Evolutionary conservation across 2,329 filamentous ascomycete species (phyloP), one percentile per base, ranked within the genome.

Genomic region (Juglanconis juglandina): DNA sequence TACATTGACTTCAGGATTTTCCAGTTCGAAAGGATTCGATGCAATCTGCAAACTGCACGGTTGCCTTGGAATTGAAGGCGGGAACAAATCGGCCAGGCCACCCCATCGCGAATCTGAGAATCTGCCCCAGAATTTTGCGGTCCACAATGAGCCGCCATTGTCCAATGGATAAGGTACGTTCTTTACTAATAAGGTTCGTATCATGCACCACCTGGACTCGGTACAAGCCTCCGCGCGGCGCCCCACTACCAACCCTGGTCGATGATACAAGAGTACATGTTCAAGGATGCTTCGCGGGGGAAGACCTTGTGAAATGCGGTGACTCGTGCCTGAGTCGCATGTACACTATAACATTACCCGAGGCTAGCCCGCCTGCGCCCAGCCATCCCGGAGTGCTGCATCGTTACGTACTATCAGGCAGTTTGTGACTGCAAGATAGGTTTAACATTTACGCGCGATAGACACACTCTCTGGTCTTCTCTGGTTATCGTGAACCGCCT

Each of bases 381-480:
- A 2, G 37, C 13, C 13, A 13, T 41, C 24, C 8, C 30, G 33
- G 42, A 55, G 32, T 24, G 42, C 56, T 59, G 50, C 56, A 53
- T 53, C 50, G 53, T 59, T 59, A 59, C 56, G 50, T 59, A 59
- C 39, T 41, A 32, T 53, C 56, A 7, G 42, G 24, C n/a, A 32
- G 47, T 42, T 57, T 58, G 37, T 47, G 39, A 47, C 14, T 48
- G 56, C 56, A 52, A 53, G 39, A 58, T 47, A 58, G 33, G 46
- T 37, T 7, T 48, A 53, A 46, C 24, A n/a, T 35, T 10, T 33
- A 11, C 42, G 32, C 56, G 9, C 48, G 53, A 62, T 60, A 50
- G 17, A 39, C 24, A 17, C n/a, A 32, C 6, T 48, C 24, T 32
- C 24, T 32, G 9, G 13, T 32, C 24, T 24, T 46, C n/a, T 34